Evolutionary conservation across 129 eudicot genomes (phyloP), one percentile per base, ranked within the genome.

Genomic region (Escallonia herrerae): DNA sequence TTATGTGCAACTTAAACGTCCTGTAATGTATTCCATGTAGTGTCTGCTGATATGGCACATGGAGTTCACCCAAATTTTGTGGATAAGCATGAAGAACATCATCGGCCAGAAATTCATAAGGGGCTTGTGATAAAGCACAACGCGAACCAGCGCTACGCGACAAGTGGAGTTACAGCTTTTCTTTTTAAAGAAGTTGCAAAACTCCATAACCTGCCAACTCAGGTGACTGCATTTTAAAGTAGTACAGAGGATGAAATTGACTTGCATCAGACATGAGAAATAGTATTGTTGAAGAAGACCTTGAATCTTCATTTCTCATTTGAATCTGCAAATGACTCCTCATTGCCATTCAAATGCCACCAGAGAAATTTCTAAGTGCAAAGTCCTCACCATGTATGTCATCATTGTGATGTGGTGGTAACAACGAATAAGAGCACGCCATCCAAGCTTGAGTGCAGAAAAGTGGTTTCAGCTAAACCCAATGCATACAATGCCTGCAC

Each of bases 21-120:
- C 43, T 65, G 43, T 15, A 8, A 48, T 62, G 47, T 43, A 60
- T 14, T n/a, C 44, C 45, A 56, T 80, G 78, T 70, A 91, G 97
- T 91, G 52, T 91, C 97, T 66, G 97, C 97, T 57, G 97, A 91
- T 73, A 91, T 91, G 97, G 97, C 97, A 61, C 97, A 91, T 73
- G 97, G 96, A 66, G 95, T 91, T 62, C 97, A 91, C 81, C 97
- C 97, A 60, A 91, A 91, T 81, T 91, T 78, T 65, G 52, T 62
- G 73, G 97, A 91, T 60, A 87, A 87, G 69, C 97, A 91, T 59
- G 97, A 91, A 71, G 97, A 91, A 67, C 80, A 87, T 65, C 97
- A 91, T 74, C 87, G 89, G 5, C 97, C 97, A 2, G 73, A 87
- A 82, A 60, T 91, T 63, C 87, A 88, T 14, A 87, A 83, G 72